Conservation (phyloP, 345 rosid species). For the Salix exigua region DNA sequence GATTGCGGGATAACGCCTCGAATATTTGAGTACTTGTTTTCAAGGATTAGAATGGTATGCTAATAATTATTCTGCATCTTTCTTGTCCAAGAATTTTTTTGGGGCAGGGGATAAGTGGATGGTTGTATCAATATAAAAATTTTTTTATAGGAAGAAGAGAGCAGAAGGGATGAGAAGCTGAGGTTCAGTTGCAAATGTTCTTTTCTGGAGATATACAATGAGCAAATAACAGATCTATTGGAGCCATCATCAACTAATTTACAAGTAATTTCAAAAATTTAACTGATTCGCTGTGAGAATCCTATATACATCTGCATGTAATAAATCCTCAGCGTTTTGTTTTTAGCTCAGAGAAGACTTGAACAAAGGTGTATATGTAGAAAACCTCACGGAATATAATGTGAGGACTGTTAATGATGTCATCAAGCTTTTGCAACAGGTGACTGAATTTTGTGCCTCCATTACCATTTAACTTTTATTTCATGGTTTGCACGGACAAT, state of each 20-base stretch:
- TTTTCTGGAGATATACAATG: constrained; percentile 89
- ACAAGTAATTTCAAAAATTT: constrained; percentile 49
- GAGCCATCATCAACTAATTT: constrained; percentile 85
- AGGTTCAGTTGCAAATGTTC: constrained; percentile 86
- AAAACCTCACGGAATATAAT: constrained; percentile 69
- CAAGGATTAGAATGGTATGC: constrained; percentile 63
- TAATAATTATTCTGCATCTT: not conserved
- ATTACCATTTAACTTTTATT: not conserved
- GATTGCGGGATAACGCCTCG: constrained; percentile 90
- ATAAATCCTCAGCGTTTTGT: constrained; percentile 28
- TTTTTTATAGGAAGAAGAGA: constrained; percentile 67
- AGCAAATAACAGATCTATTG: constrained; percentile 86
- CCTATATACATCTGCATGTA: constrained; percentile 3
- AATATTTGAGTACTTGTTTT: constrained; percentile 70
- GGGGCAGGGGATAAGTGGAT: not conserved
- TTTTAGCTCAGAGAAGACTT: constrained; percentile 90
- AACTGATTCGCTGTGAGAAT: constrained; percentile 5
- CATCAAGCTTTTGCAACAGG: constrained; percentile 71
- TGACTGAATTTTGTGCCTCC: constrained; percentile 20
- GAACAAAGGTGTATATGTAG: constrained; percentile 83
- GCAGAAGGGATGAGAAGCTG: constrained; percentile 67
- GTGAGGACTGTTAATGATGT: constrained; percentile 72
- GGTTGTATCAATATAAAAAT: constrained; percentile 1
- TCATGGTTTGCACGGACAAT: not conserved
- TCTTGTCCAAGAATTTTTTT: not conserved